Conservation (phyloP, 768 basidiomycete genomes). For the Amanita muscaria region DNA sequence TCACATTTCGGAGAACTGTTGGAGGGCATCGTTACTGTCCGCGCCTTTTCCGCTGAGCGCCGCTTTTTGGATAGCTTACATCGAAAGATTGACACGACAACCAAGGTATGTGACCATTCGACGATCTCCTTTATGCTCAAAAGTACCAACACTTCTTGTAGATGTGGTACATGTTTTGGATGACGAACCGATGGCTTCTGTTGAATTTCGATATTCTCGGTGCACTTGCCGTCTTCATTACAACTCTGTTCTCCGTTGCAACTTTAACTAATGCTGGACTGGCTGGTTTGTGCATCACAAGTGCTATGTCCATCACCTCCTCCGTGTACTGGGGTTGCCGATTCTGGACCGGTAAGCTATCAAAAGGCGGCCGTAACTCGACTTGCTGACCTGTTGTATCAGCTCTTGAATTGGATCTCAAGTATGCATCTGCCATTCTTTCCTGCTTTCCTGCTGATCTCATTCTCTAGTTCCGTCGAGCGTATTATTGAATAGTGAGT, state of each 20-base stretch:
- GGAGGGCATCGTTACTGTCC: constrained; percentile 87
- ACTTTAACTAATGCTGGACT: constrained; percentile 45
- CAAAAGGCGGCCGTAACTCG: not conserved
- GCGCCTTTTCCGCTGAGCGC: constrained; percentile 80
- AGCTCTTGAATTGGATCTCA: constrained; percentile 65
- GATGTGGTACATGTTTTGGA: constrained; percentile 89
- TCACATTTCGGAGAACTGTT: constrained; percentile 76
- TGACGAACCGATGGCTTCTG: constrained; percentile 82
- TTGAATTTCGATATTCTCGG: constrained; percentile 78
- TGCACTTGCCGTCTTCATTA: constrained; percentile 61
- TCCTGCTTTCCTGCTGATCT: constrained; percentile 8
- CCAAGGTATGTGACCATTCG: constrained; percentile 37
- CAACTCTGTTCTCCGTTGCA: constrained; percentile 68
- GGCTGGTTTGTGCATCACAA: constrained; percentile 70
- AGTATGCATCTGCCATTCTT: constrained; percentile 34
- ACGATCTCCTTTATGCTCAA: not conserved
- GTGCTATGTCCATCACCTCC: constrained; percentile 45
- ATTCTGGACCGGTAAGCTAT: constrained; percentile 33
- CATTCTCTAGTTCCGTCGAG: constrained; percentile 62
- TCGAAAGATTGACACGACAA: constrained; percentile 67
- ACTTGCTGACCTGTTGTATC: constrained; percentile 20
- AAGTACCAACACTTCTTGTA: constrained; percentile 15
- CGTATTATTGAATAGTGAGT: constrained; percentile 78
- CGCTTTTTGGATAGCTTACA: constrained; percentile 73
- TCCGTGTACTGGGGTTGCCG: constrained; percentile 48